Conservation (phyloP, 1,284 basidiomycete species). For the Inonotus hispidus region DNA sequence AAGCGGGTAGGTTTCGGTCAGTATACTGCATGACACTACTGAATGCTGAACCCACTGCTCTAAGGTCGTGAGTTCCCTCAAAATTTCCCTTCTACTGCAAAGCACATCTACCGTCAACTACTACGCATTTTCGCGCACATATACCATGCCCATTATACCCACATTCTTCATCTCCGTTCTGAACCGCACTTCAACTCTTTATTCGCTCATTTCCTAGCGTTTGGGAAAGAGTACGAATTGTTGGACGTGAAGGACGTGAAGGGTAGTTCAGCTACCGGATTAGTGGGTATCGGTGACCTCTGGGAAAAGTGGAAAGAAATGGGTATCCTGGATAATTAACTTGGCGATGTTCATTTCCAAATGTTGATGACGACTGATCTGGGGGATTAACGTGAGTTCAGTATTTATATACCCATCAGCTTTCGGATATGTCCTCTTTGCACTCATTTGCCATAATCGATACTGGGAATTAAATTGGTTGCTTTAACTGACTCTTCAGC, state of each 20-base stretch:
- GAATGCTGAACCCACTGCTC: background rate
- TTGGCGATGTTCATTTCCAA: background rate
- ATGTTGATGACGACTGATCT: background rate
- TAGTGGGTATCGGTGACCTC: constrained; percentile 76
- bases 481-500: too few relatives aligned
- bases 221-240: constrained; percentile 89
- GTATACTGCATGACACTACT: background rate
- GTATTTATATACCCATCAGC: constrained; percentile 14
- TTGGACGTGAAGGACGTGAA: constrained; percentile 88
- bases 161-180: constrained; percentile 89
- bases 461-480: too few relatives aligned
- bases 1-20: constrained; percentile 60
- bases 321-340: constrained; percentile 54
- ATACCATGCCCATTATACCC: constrained; percentile 91
- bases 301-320: constrained; percentile 90
- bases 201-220: constrained; percentile 95
- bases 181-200: constrained; percentile 98
- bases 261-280: constrained; percentile 48
- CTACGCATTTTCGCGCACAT: constrained; percentile 97
- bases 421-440: too few relatives aligned
- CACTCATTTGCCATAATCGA: too few relatives aligned
- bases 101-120: constrained; percentile 96
- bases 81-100: constrained; percentile 87
- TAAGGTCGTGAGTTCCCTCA: constrained; percentile 87
- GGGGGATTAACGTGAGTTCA: background rate